A percentile compares a stretch with the other conserved stretches of the same genome.
phyloP scores from a whole-genome alignment of 2,329 filamentous ascomycete genomes.

The Nothophoma quercina region DNA sequence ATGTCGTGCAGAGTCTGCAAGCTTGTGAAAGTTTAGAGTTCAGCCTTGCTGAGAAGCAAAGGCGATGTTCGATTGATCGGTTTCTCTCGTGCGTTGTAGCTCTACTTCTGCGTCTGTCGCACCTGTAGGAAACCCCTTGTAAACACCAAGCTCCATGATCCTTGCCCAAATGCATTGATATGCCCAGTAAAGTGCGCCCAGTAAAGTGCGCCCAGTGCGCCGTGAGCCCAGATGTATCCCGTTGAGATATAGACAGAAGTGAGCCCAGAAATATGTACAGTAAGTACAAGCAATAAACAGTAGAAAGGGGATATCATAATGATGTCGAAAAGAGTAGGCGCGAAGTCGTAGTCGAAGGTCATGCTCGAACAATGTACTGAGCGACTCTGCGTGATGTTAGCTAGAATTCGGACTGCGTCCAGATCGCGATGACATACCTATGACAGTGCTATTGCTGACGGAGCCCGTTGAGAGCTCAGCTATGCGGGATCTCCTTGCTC shows the following conservation, averaged over 20 bases:
- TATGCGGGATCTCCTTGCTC: slow-evolving; percentile 45
- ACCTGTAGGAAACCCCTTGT: slow-evolving; percentile 2
- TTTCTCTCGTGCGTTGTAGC: slow-evolving; percentile 9
- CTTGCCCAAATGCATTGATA: slow-evolving; percentile 18
- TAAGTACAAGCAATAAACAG: slow-evolving; percentile 21
- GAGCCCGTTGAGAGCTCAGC: slow-evolving; percentile 18
- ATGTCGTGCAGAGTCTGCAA: background rate
- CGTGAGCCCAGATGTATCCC: slow-evolving; percentile 8
- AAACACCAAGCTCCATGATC: slow-evolving; percentile 15
- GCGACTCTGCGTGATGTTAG: slow-evolving; percentile 13
- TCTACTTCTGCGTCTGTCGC: slow-evolving; percentile 6
- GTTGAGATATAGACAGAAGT: slow-evolving; percentile 11
- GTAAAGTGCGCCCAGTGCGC: slow-evolving; percentile 18
- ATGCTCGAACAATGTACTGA: slow-evolving; percentile 9
- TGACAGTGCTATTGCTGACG: slow-evolving; percentile 13
- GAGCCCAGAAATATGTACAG: slow-evolving; percentile 28
- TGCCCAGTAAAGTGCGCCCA: slow-evolving; percentile 15
- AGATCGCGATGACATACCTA: slow-evolving; percentile 13
- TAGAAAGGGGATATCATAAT: slow-evolving; percentile 25
- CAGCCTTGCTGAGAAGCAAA: slow-evolving; percentile 10
- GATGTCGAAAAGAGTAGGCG: slow-evolving; percentile 12
- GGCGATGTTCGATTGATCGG: slow-evolving; percentile 6
- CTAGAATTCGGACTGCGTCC: background rate
- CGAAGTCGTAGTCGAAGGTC: slow-evolving; percentile 1
- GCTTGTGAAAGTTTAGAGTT: background rate